Conservation (phyloP, 1,284 basidiomycete genomes). For the Rhodotorula sp. region DNA sequence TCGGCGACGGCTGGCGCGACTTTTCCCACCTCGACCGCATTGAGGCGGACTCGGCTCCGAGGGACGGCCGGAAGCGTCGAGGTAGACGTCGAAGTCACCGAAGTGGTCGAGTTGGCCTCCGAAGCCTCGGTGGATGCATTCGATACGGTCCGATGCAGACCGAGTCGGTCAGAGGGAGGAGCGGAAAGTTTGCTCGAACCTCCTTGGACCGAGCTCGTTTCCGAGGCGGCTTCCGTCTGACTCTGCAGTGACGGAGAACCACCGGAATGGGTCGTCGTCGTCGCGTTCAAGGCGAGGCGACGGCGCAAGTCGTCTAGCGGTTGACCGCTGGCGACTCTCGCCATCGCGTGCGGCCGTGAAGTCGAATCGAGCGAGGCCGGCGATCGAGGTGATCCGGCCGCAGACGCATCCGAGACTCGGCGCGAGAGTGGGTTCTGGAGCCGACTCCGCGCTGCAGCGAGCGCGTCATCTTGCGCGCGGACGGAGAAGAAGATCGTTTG, state of each 20-base stretch:
- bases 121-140: constrained; percentile 29
- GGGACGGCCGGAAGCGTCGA: neutral
- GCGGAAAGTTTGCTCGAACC: neutral
- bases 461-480: constrained; percentile 19
- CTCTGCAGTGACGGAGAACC: neutral
- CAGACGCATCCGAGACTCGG: constrained; percentile 16
- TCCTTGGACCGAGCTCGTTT: neutral
- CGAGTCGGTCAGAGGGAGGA: constrained; percentile 12
- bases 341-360: neutral
- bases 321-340: neutral
- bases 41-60: constrained; percentile 39
- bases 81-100: neutral
- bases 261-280: neutral
- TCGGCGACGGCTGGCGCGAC: constrained; percentile 41
- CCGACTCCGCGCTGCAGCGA: constrained; percentile 1
- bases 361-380: neutral
- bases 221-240: neutral
- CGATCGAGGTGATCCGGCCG: constrained; percentile 5
- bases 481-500: constrained; percentile 88
- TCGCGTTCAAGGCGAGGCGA: neutral
- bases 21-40: constrained; percentile 40
- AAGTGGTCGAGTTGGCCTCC: constrained; percentile 13
- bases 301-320: constrained; percentile 2
- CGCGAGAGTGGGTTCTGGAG: neutral
- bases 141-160: constrained; percentile 32